Conservation (phyloP, 2,329 filamentous ascomycete species). For the Graphilbum sp. region DNA sequence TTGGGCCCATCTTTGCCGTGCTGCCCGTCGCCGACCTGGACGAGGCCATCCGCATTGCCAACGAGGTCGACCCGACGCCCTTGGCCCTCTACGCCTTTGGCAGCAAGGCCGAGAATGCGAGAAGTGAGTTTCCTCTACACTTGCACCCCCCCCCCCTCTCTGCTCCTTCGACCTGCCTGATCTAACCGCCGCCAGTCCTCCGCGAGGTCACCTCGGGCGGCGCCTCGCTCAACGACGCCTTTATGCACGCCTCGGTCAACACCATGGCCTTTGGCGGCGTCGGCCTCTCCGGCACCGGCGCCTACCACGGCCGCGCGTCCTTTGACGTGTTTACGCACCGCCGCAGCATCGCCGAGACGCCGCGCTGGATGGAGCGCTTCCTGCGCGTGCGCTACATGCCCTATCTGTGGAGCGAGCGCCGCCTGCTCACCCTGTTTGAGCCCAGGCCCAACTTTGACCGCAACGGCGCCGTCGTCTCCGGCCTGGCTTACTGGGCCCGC, state of each 20-base stretch:
- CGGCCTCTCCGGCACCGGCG: slow-evolving; percentile 59
- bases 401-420: slow-evolving; percentile 31
- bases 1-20: slow-evolving; percentile 82
- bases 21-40: slow-evolving; percentile 66
- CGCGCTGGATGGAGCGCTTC: slow-evolving; percentile 49
- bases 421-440: slow-evolving; percentile 26
- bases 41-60: slow-evolving; percentile 68
- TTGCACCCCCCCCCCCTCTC: background rate
- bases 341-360: slow-evolving; percentile 41
- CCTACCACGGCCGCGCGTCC: slow-evolving; percentile 61
- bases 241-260: slow-evolving; percentile 38
- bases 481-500: slow-evolving; percentile 36
- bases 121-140: slow-evolving; percentile 31
- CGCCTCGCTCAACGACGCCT: slow-evolving; percentile 42
- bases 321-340: slow-evolving; percentile 52
- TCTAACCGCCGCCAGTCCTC: slow-evolving; percentile 44
- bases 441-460: slow-evolving; percentile 46
- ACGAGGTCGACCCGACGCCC: slow-evolving; percentile 67
- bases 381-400: slow-evolving; percentile 54
- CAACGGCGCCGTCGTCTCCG: slow-evolving; percentile 32
- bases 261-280: slow-evolving; percentile 72
- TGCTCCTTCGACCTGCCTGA: no score
- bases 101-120: slow-evolving; percentile 58
- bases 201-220: slow-evolving; percentile 49
- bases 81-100: slow-evolving; percentile 78